These are phyloP conservation scores for Pachyrhizus erosus DNA, from an alignment of 306 rosid species.

Conservation along the genomic window DNA sequence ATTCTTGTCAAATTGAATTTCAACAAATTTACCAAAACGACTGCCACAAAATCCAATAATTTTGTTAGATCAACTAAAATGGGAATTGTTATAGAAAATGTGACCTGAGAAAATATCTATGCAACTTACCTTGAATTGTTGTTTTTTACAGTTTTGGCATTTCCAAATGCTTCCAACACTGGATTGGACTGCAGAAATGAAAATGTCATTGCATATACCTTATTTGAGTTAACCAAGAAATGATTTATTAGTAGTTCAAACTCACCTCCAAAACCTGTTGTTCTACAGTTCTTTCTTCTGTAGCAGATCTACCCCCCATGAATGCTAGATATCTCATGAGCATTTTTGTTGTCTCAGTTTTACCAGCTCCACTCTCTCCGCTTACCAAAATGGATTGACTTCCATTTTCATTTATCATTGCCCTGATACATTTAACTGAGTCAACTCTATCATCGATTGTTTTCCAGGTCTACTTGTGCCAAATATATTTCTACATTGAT, in stretches of 20 bases:
- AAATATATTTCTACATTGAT: conserved; percentile 39
- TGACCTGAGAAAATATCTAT: neutral
- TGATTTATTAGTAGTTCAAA: conserved; percentile 14
- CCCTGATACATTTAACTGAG: conserved; percentile 52
- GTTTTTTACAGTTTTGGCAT: conserved; percentile 89
- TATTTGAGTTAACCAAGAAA: conserved; percentile 16
- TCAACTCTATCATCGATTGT: conserved; percentile 14
- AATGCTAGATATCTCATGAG: conserved; percentile 89
- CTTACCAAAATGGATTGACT: conserved; percentile 90
- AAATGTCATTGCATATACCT: conserved; percentile 39
- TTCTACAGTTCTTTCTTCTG: conserved; percentile 88
- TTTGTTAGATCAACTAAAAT: conserved; percentile 41
- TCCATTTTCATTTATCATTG: conserved; percentile 83
- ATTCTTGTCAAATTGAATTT: conserved; percentile 85
- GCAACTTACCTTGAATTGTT: conserved; percentile 81
- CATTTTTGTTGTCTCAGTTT: conserved; percentile 93
- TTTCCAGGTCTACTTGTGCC: neutral
- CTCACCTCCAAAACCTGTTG: conserved; percentile 95
- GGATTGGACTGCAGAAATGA: conserved; percentile 81
- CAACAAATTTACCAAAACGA: conserved; percentile 94
- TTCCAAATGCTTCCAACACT: conserved; percentile 90
- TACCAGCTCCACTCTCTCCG: conserved; percentile 96
- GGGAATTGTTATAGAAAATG: conserved; percentile 10
- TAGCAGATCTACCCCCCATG: conserved; percentile 84
- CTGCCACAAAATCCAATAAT: conserved; percentile 51